Conservation (phyloP, 768 basidiomycete species). For the Hericium coralloides region DNA sequence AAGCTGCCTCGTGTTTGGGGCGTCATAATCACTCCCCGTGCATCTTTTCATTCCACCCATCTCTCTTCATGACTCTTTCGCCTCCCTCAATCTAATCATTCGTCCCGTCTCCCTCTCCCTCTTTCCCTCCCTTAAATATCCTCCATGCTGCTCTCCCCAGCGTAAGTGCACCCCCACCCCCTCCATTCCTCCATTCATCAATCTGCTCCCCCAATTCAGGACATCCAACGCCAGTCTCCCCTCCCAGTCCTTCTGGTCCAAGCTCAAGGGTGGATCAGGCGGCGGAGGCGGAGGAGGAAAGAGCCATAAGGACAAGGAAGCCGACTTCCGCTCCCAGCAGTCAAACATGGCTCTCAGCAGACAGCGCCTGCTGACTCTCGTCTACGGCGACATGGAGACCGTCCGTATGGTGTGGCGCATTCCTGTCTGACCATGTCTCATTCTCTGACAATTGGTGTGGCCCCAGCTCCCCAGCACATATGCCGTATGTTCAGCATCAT, state of each 20-base stretch:
- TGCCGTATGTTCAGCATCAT: slow-evolving; percentile 33
- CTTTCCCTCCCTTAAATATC: slow-evolving; percentile 9
- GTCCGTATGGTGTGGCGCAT: slow-evolving; percentile 49
- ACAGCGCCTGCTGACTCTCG: slow-evolving; percentile 72
- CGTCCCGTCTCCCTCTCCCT: neutral
- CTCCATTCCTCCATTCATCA: slow-evolving; percentile 19
- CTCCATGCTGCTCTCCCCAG: slow-evolving; percentile 73
- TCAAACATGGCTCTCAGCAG: slow-evolving; percentile 60
- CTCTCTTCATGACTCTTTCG: neutral
- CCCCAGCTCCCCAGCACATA: slow-evolving; percentile 60
- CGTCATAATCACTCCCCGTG: neutral
- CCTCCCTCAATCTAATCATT: slow-evolving; percentile 3
- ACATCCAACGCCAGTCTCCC: slow-evolving; percentile 55
- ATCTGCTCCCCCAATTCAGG: slow-evolving; percentile 30
- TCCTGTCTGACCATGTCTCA: neutral
- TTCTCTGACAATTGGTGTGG: neutral
- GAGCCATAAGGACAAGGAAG: slow-evolving; percentile 50
- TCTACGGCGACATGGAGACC: slow-evolving; percentile 82
- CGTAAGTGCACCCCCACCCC: slow-evolving; percentile 38
- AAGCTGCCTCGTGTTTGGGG: slow-evolving; percentile 10
- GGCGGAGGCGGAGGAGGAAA: slow-evolving; percentile 10
- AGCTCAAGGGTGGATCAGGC: slow-evolving; percentile 43
- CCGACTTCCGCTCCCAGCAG: slow-evolving; percentile 44
- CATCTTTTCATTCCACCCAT: slow-evolving; percentile 2
- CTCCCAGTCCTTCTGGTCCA: slow-evolving; percentile 45